Conservation (phyloP, 1,284 basidiomycete genomes). For the Ustilago trichophora region DNA sequence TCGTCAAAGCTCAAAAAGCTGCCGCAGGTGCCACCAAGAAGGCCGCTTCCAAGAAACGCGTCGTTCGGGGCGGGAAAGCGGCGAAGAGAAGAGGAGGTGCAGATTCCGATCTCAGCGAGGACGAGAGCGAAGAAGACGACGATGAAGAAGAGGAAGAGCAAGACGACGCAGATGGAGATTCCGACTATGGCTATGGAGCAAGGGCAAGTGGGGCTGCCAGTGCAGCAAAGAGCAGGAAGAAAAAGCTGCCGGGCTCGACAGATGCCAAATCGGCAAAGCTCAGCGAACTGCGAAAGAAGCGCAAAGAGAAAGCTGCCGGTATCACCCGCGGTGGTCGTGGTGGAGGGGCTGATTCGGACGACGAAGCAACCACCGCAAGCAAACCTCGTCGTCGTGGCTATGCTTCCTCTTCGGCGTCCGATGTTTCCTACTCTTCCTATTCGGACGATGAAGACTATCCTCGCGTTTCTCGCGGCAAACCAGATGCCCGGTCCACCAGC, state of each 20-base stretch:
- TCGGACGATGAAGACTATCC: conserved; percentile 54
- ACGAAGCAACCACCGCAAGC: not conserved
- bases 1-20: conserved; percentile 76
- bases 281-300: conserved; percentile 49
- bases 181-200: conserved; percentile 59
- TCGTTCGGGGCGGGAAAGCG: conserved; percentile 14
- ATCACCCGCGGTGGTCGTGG: not conserved
- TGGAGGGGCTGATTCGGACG: conserved; percentile 8
- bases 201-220: conserved; percentile 74
- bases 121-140: conserved; percentile 73
- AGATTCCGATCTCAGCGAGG: conserved; percentile 61
- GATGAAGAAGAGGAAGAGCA: conserved; percentile 76
- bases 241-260: conserved; percentile 71
- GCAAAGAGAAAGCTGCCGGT: conserved; percentile 48
- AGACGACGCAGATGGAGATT: conserved; percentile 77
- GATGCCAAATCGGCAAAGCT: conserved; percentile 54
- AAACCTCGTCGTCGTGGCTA: conserved; percentile 1
- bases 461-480: not conserved
- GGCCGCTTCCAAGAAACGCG: conserved; percentile 21
- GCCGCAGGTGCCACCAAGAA: conserved; percentile 46
- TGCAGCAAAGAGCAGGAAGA: conserved; percentile 80
- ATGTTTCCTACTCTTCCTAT: conserved; percentile 20
- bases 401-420: conserved; percentile 1
- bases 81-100: not conserved
- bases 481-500: not conserved